Percentiles rank a stretch among this genome's conserved stretches.
Conservation (phyloP, 75 land plant species). For the Ceratopteris richardii region DNA sequence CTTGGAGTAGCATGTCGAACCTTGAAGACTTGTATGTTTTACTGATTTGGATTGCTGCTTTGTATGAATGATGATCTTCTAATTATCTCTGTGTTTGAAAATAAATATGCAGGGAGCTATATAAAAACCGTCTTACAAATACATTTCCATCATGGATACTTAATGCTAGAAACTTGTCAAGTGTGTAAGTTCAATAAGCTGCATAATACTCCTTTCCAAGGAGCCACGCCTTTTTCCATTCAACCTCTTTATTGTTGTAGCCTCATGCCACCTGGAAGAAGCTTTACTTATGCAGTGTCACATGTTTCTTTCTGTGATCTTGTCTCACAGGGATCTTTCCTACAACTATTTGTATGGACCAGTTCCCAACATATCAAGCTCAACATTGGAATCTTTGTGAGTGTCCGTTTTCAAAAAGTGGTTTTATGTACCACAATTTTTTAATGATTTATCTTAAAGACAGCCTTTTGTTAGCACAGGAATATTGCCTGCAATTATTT, state of each 20-base stretch:
- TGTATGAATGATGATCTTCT: too few species aligned
- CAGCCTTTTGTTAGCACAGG: not conserved
- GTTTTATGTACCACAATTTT: too few species aligned
- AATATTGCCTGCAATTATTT: not conserved
- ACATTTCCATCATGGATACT: conserved; percentile 11
- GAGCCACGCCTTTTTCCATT: too few species aligned
- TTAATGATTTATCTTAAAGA: not conserved
- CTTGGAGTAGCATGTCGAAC: conserved; percentile 13
- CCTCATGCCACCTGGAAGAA: not conserved
- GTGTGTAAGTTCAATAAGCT: conserved; percentile 2
- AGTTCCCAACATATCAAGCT: not conserved
- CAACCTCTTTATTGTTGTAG: not conserved
- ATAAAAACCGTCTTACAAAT: conserved; percentile 5
- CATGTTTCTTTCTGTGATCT: not conserved
- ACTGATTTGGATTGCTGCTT: too few species aligned
- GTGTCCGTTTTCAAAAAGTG: too few species aligned
- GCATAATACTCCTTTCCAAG: too few species aligned
- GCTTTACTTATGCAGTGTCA: not conserved
- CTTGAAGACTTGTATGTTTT: conserved; percentile 6
- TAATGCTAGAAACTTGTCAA: not conserved
- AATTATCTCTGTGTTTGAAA: too few species aligned
- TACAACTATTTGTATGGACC: conserved; percentile 5
- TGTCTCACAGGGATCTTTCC: not conserved
- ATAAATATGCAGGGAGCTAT: conserved; percentile 9
- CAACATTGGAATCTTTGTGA: not conserved